Evolutionary conservation across 768 basidiomycete genomes (phyloP).

Genomic region (Russula earlei): DNA sequence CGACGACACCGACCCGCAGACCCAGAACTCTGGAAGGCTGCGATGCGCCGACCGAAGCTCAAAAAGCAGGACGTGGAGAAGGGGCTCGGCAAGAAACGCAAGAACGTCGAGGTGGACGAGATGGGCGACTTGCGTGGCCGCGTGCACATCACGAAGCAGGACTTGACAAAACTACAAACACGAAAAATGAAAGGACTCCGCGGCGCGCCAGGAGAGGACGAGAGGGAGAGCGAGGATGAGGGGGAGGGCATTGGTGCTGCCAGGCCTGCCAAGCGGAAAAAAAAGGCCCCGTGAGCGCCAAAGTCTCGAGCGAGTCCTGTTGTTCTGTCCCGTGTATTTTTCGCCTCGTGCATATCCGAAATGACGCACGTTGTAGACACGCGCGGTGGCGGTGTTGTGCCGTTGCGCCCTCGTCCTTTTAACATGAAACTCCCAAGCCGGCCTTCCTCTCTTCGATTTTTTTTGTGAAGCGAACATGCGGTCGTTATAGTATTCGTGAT

Average conservation of each 20-base stretch:
- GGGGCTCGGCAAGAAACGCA: conserved; percentile 84
- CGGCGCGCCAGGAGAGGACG: conserved; percentile 24
- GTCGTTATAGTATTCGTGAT: neutral
- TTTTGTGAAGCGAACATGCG: neutral
- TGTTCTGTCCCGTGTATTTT: neutral
- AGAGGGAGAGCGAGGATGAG: conserved; percentile 20
- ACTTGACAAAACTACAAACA: conserved; percentile 76
- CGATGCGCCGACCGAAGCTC: conserved; percentile 77
- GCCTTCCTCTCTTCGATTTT: neutral
- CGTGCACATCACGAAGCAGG: conserved; percentile 85
- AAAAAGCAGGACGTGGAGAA: conserved; percentile 82
- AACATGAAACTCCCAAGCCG: neutral
- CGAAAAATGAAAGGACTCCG: conserved; percentile 96
- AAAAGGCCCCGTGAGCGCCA: conserved; percentile 9
- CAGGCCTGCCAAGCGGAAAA: conserved; percentile 18
- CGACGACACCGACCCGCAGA: conserved; percentile 70
- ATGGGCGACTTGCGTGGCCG: conserved; percentile 94
- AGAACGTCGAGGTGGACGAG: conserved; percentile 94
- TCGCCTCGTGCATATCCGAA: neutral
- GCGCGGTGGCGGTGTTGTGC: conserved; percentile 1
- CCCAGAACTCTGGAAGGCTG: conserved; percentile 68
- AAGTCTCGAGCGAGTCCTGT: neutral
- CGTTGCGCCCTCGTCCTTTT: neutral
- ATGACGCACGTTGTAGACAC: too few relatives aligned
- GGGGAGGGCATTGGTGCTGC: conserved; percentile 20